Percentiles rank a stretch among this genome's conserved stretches.
phyloP scores from a whole-genome alignment of 805 yeast species.

The Pichia scutulata region DNA sequence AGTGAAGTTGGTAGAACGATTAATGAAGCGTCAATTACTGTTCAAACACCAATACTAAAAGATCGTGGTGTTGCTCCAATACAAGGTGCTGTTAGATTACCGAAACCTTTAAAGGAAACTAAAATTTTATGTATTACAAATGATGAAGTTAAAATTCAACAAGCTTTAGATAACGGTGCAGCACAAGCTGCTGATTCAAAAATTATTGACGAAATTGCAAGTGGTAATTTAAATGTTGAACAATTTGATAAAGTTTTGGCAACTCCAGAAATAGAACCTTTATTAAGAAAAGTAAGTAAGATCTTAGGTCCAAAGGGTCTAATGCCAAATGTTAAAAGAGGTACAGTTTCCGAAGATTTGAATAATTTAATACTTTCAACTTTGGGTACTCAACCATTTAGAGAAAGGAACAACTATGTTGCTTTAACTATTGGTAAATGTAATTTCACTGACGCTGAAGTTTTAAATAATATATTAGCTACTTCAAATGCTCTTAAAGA shows the following conservation, averaged over 20 bases:
- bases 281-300: constrained; percentile 64
- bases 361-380: constrained; percentile 43
- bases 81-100: constrained; percentile 63
- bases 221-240: constrained; percentile 36
- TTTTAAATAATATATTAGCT: constrained; percentile 60
- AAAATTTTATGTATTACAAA: constrained; percentile 63
- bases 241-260: constrained; percentile 71
- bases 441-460: constrained; percentile 67
- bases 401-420: constrained; percentile 58
- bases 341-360: constrained; percentile 73
- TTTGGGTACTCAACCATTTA: constrained; percentile 67
- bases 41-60: constrained; percentile 56
- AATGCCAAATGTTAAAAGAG: constrained; percentile 81
- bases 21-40: constrained; percentile 59
- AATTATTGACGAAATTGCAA: constrained; percentile 52
- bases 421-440: constrained; percentile 71
- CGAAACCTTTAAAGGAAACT: constrained; percentile 62
- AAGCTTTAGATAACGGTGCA: constrained; percentile 55
- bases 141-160: constrained; percentile 41
- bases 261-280: constrained; percentile 69
- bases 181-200: constrained; percentile 65
- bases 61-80: constrained; percentile 75
- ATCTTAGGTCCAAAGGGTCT: constrained; percentile 81
- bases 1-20: constrained; percentile 82
- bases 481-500: constrained; percentile 55